phyloP scores from a whole-genome alignment of 1,284 basidiomycete species.

The Sphaerobolus stellatus region DNA sequence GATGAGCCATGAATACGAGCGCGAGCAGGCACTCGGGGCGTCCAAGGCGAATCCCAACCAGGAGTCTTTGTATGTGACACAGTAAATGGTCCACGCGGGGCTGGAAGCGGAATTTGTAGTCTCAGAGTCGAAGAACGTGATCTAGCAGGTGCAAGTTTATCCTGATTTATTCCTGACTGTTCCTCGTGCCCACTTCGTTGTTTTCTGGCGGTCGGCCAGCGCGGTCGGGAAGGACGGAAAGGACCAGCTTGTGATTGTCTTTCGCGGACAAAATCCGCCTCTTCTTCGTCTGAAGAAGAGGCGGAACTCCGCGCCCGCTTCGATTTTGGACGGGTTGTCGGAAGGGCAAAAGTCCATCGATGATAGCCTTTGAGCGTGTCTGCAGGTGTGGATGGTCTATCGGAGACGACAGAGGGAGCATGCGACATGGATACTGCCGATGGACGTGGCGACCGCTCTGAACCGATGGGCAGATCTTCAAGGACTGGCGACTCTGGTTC shows the following conservation, averaged over 20 bases:
- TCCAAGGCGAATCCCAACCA: constrained; percentile 70
- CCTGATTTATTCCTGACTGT: no score
- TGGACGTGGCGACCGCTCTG: constrained; percentile 13
- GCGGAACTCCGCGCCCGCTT: constrained; percentile 28
- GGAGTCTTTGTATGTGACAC: constrained; percentile 55
- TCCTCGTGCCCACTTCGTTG: no score
- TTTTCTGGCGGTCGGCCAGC: constrained; percentile 27
- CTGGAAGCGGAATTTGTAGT: constrained; percentile 41
- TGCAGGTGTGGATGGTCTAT: constrained; percentile 25
- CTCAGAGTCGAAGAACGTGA: constrained; percentile 33
- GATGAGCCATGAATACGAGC: constrained; percentile 8
- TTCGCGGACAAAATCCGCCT: constrained; percentile 51
- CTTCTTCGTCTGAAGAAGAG: constrained; percentile 38
- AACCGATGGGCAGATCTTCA: constrained; percentile 19
- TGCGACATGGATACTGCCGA: constrained; percentile 12
- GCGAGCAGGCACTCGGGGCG: constrained; percentile 38
- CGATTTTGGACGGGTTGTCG: constrained; percentile 47
- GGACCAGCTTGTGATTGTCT: constrained; percentile 40
- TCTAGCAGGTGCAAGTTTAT: no score
- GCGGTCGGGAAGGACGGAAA: constrained; percentile 49
- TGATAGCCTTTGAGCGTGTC: constrained; percentile 24
- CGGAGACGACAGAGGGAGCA: constrained; percentile 17
- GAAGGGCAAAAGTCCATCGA: constrained; percentile 43
- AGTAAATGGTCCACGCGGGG: constrained; percentile 45
- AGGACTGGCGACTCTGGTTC: constrained; percentile 74